These are phyloP conservation scores for Musa troglodytarum DNA, from an alignment of 176 grass and related monocot species.

Conservation along the genomic window DNA sequence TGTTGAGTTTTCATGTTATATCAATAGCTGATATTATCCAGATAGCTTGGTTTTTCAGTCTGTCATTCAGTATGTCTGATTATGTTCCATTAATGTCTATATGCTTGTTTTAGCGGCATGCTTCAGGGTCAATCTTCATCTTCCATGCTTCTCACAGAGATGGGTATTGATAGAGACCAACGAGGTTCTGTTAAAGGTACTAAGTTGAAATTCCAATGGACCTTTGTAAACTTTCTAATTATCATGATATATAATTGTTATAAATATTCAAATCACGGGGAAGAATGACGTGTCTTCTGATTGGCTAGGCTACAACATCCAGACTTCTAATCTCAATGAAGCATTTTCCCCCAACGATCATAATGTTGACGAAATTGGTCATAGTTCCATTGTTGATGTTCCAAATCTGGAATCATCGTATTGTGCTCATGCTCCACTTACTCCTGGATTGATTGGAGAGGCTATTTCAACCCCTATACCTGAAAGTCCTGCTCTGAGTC, in stretches of 20 bases:
- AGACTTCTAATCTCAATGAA: slow-evolving; percentile 87
- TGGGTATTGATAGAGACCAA: slow-evolving; percentile 70
- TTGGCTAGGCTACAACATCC: slow-evolving; percentile 68
- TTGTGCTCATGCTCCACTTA: slow-evolving; percentile 72
- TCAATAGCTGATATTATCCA: too few species aligned
- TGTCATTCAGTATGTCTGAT: slow-evolving; percentile 9
- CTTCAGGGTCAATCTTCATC: slow-evolving; percentile 49
- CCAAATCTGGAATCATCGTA: slow-evolving; percentile 48
- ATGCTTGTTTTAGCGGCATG: slow-evolving; percentile 25
- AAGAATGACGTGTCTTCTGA: slow-evolving; percentile 37
- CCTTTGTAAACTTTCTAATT: slow-evolving; percentile 34
- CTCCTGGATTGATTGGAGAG: slow-evolving; percentile 87
- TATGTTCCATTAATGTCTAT: not conserved
- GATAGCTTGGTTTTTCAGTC: too few species aligned
- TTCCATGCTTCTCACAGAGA: slow-evolving; percentile 39
- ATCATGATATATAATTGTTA: slow-evolving; percentile 18
- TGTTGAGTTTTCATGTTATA: too few species aligned
- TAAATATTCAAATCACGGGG: slow-evolving; percentile 22
- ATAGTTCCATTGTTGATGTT: slow-evolving; percentile 39
- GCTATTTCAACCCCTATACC: slow-evolving; percentile 62
- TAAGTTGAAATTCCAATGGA: slow-evolving; percentile 35
- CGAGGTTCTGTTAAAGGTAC: slow-evolving; percentile 25
- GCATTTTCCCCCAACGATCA: slow-evolving; percentile 54
- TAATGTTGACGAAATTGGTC: slow-evolving; percentile 50
- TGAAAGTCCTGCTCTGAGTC: slow-evolving; percentile 68